phyloP scores from a whole-genome alignment of 2,329 filamentous ascomycete species.

The Verticillium isaacii region DNA sequence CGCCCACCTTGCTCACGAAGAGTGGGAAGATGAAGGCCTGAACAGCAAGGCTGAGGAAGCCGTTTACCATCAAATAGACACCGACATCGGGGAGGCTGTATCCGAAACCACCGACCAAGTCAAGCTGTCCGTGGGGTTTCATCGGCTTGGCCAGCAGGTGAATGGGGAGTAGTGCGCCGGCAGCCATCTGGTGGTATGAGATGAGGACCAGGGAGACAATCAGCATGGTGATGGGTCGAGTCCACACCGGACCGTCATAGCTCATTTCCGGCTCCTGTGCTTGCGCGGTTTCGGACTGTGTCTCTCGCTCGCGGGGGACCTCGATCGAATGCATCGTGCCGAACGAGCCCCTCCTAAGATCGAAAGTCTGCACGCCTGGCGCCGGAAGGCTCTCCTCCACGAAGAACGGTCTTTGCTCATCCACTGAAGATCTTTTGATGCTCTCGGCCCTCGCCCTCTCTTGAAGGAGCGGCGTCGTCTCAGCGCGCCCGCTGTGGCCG shows the following conservation, averaged over 20 bases:
- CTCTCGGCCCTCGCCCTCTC: constrained; percentile 21
- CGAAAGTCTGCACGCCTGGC: constrained; percentile 27
- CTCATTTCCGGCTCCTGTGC: constrained; percentile 2
- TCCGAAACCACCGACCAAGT: constrained; percentile 58
- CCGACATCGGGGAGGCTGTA: constrained; percentile 61
- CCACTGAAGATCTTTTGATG: constrained; percentile 13
- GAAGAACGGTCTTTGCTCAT: constrained; percentile 21
- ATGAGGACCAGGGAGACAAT: constrained; percentile 33
- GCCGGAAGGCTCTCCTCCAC: constrained; percentile 27
- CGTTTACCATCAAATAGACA: constrained; percentile 64
- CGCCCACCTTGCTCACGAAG: constrained; percentile 57
- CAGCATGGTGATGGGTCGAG: constrained; percentile 36
- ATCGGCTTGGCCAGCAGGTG: constrained; percentile 33
- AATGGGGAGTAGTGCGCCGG: constrained; percentile 34
- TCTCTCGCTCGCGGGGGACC: constrained; percentile 8
- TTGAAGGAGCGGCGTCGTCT: constrained; percentile 18
- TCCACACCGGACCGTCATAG: constrained; percentile 25
- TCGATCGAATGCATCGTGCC: constrained; percentile 36
- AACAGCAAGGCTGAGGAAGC: constrained; percentile 66
- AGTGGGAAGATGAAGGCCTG: constrained; percentile 68
- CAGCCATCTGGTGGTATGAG: constrained; percentile 42
- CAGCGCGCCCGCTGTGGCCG: constrained; percentile 10
- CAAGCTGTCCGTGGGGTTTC: constrained; percentile 21
- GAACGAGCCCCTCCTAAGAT: constrained; percentile 31
- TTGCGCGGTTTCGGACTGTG: constrained; percentile 8